A percentile compares a stretch with the other conserved stretches of the same genome.
These are phyloP conservation scores for Ogataea sp. DNA, from an alignment of 805 yeast genomes.

Conservation along the genomic window DNA sequence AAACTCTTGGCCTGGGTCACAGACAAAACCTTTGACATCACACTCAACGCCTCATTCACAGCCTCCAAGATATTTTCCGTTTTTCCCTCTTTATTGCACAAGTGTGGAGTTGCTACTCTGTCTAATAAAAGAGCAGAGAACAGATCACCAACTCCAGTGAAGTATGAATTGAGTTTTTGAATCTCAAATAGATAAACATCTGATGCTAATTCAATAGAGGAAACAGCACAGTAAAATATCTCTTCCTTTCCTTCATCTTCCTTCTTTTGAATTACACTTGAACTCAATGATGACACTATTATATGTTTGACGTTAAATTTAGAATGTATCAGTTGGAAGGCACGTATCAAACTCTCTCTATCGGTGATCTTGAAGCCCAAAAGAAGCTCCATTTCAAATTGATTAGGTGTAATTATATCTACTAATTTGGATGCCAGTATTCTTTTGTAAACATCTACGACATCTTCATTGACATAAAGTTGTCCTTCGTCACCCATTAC, in stretches of 20 bases:
- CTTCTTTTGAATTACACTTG: constrained; percentile 7
- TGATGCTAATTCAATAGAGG: constrained; percentile 18
- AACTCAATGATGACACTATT: constrained; percentile 54
- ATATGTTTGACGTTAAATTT: constrained; percentile 46
- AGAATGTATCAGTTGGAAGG: constrained; percentile 41
- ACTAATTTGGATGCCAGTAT: constrained; percentile 40
- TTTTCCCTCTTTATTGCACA: not conserved
- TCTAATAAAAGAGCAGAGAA: constrained; percentile 76
- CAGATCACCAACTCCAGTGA: constrained; percentile 92
- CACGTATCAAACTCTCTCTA: constrained; percentile 30
- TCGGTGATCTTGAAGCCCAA: constrained; percentile 36
- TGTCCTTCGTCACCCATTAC: constrained; percentile 77
- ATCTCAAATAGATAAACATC: constrained; percentile 17
- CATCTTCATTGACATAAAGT: constrained; percentile 50
- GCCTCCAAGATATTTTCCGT: constrained; percentile 22
- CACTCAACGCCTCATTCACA: constrained; percentile 46
- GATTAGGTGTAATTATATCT: constrained; percentile 82
- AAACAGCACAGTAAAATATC: constrained; percentile 37
- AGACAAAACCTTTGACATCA: constrained; percentile 44
- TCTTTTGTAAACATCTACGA: constrained; percentile 50
- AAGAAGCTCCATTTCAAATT: constrained; percentile 76
- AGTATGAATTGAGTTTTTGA: constrained; percentile 66
- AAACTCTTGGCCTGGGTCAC: constrained; percentile 36
- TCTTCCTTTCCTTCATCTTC: not conserved
- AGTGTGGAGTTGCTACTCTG: constrained; percentile 28